A percentile compares a stretch with the other conserved stretches of the same genome.
These are phyloP conservation scores for Lasiosphaeria ovina DNA, from an alignment of 495 filamentous ascomycete genomes.

Conservation along the genomic window DNA sequence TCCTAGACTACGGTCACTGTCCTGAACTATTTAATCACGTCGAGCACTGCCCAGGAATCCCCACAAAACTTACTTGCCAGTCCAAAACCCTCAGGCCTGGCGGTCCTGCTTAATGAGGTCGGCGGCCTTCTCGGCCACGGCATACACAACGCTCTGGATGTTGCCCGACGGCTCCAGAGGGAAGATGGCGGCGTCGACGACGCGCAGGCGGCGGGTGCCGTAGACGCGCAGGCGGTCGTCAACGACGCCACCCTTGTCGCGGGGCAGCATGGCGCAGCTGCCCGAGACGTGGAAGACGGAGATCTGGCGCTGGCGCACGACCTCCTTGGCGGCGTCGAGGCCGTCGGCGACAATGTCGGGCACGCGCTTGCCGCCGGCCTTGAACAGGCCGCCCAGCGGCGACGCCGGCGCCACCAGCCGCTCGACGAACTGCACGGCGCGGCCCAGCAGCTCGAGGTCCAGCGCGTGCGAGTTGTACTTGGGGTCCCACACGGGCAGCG, in stretches of 20 bases:
- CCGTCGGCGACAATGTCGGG: constrained; percentile 25
- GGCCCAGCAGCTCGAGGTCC: constrained; percentile 51
- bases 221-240: constrained; percentile 47
- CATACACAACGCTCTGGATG: constrained; percentile 52
- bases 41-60: too few species aligned
- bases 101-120: constrained; percentile 50
- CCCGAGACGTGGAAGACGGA: constrained; percentile 40
- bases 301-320: constrained; percentile 37
- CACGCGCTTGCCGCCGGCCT: constrained; percentile 29
- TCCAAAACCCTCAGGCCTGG: too few species aligned
- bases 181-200: constrained; percentile 57
- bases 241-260: constrained; percentile 41
- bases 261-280: constrained; percentile 38
- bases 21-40: too few species aligned
- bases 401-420: constrained; percentile 38
- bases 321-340: constrained; percentile 36
- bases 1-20: too few species aligned
- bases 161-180: constrained; percentile 48
- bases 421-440: constrained; percentile 46
- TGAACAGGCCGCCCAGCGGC: constrained; percentile 37
- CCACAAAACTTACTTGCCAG: too few species aligned
- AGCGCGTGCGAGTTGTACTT: constrained; percentile 53
- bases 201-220: constrained; percentile 44
- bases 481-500: constrained; percentile 50
- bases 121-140: constrained; percentile 54